Evolutionary conservation across 208 protist species (phyloP), one percentile per base, ranked within the genome.

Genomic region (Angomonas ambiguus): DNA sequence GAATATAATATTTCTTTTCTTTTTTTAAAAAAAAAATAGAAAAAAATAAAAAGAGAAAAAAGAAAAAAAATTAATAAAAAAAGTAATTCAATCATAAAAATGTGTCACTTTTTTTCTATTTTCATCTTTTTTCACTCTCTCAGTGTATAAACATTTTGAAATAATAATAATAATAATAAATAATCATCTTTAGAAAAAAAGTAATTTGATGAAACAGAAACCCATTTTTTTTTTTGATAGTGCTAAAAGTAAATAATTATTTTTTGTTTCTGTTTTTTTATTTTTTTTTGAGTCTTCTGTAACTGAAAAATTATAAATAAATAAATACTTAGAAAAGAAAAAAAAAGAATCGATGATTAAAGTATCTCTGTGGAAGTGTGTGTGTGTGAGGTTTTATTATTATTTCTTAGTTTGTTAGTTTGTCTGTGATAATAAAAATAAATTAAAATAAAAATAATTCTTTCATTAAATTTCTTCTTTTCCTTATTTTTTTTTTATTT

Each of bases 401-500:
- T n/a, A n/a, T n/a, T n/a, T n/a, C n/a, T n/a, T n/a, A n/a, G n/a
- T n/a, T n/a, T n/a, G n/a, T n/a, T n/a, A n/a, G n/a, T n/a, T n/a
- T n/a, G n/a, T 45, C 38, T 45, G 38, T 45, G 16, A 45, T 45
- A 45, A 45, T 45, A 45, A 45, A 45, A n/a, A n/a, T n/a, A n/a
- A n/a, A n/a, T n/a, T n/a, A n/a, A n/a, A n/a, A n/a, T n/a, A n/a
- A 48, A 20, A 48, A 20, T 48, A 18, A 48, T 48, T 48, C 38
- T 48, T 48, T 48, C 11, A 48, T 48, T n/a, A 48, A 48, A 48
- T n/a, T 48, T 48, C 11, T 48, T 56, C 16, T 56, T 56, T 56
- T 56, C 18, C 10, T 55, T 49, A 56, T 67, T 35, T 35, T 20
- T 31, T 55, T 51, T n/a, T 61, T 70, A 53, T 67, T 41, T 53